Base-by-base conservation (phyloP, 805 yeast genomes). In the Ogataea neopini region DNA sequence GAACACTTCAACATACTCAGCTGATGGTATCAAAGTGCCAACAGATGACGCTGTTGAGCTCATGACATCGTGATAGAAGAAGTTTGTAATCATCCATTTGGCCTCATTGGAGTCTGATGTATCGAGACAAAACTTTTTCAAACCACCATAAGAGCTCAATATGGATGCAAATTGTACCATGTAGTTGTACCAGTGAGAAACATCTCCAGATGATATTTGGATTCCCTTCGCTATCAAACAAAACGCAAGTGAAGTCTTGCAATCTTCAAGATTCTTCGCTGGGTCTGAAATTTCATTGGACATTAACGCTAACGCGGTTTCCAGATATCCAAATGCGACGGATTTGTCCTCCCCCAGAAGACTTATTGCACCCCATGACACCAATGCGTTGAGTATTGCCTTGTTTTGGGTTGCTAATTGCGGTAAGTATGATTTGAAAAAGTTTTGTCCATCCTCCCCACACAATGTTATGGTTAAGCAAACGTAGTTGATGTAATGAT, bases 351-450 rank as follows among this genome's bases (percentile, higher is more conserved):
- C 26, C 26, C 47, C 46, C 7, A 49, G 37, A n/a, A 45, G 41
- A 32, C 52, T 51, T 20, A 61, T 56, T 10, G 69, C 69, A 70
- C 79, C 73, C 84, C 84, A 81, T 0, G 83, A 79, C 25, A 79
- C 63, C 7, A 81, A 58, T 1, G 76, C 70, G 48, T 72, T 71
- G 20, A 80, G 58, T 5, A 80, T 73, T 4, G 79, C 71, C 30
- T 68, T 67, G 42, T 75, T 72, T 20, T 64, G 60, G 40, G 68
- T 64, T 0, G 84, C 82, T 73, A 81, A 69, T 6, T 80, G 80
- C 3, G 80, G 61, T 58, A 78, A 79, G n/a, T 77, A 71, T 26
- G 71, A 74, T 14, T 72, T 60, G 53, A 77, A 81, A 56, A 75
- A 74, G 58, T 80, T 81, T 10, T 70, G 66, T 37, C 69, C 72